phyloP scores from a whole-genome alignment of 2,329 filamentous ascomycete genomes.

The Diaporthe citriasiana region DNA sequence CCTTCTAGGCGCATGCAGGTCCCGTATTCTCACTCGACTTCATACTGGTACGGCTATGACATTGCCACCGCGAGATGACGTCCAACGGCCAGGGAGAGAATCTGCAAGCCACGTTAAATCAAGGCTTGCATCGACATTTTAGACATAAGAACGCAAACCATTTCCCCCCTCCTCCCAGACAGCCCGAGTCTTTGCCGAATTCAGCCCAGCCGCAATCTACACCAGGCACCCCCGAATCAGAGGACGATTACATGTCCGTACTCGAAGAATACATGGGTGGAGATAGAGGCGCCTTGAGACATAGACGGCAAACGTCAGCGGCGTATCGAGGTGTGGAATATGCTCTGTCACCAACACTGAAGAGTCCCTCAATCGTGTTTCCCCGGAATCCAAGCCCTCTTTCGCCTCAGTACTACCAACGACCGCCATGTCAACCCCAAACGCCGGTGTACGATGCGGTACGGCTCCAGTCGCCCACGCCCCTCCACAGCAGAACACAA shows the following conservation, averaged over 20 bases:
- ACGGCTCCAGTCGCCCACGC: neutral
- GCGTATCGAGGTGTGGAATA: slow-evolving; percentile 27
- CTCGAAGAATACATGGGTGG: slow-evolving; percentile 17
- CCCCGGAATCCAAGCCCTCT: slow-evolving; percentile 6
- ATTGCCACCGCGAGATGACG: slow-evolving; percentile 28
- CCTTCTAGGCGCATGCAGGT: slow-evolving; percentile 1
- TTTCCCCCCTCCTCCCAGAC: neutral
- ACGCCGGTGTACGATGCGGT: neutral
- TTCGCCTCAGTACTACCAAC: slow-evolving; percentile 18
- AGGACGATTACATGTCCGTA: slow-evolving; percentile 17
- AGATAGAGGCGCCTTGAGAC: neutral
- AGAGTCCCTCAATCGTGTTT: slow-evolving; percentile 11
- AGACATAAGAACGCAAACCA: neutral
- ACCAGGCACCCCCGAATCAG: neutral
- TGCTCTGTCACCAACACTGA: slow-evolving; percentile 6
- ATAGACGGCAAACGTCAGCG: slow-evolving; percentile 11
- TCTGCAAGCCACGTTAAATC: slow-evolving; percentile 20
- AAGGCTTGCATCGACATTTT: slow-evolving; percentile 20
- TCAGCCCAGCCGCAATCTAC: neutral
- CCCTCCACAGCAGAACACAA: slow-evolving; percentile 9
- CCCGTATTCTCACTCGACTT: slow-evolving; percentile 10
- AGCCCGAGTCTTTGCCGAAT: neutral
- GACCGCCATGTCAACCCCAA: neutral
- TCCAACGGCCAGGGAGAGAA: slow-evolving; percentile 15
- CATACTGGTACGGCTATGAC: neutral